Evolutionary conservation across 2,329 filamentous ascomycete genomes (phyloP).

Genomic region (Xylariales sp.): DNA sequence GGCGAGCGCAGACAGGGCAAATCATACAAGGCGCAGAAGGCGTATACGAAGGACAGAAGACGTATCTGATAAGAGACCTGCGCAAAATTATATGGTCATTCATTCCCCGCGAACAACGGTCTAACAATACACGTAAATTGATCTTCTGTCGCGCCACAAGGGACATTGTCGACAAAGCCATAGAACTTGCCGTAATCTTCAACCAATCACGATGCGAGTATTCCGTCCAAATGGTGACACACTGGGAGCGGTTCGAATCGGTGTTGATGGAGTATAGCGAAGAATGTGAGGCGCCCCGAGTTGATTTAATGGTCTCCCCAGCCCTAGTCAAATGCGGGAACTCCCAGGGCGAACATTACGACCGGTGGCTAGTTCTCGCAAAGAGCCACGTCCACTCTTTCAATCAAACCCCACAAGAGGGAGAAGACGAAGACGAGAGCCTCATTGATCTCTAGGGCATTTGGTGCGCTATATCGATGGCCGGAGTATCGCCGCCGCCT

Average conservation of each 20-base stretch:
- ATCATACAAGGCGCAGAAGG: not conserved
- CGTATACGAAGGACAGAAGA: not conserved
- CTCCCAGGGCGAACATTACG: constrained; percentile 16
- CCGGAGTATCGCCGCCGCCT: not conserved
- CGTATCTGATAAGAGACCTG: not conserved
- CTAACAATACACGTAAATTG: not conserved
- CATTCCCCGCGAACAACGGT: not conserved
- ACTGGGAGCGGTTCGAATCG: not conserved
- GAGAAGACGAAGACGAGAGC: not conserved
- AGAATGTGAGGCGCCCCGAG: not conserved
- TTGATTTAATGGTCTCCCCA: constrained; percentile 24
- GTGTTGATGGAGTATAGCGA: constrained; percentile 10
- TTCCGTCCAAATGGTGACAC: not conserved
- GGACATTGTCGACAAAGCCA: constrained; percentile 21
- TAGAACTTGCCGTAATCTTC: constrained; percentile 27
- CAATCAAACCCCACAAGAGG: too few relatives aligned
- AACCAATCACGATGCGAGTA: constrained; percentile 25
- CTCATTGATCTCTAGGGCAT: not conserved
- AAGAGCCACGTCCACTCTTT: constrained; percentile 15
- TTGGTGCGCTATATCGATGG: not conserved
- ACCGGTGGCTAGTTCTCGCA: constrained; percentile 19
- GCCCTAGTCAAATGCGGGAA: constrained; percentile 19
- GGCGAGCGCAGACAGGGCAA: constrained; percentile 19
- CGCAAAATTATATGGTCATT: not conserved
- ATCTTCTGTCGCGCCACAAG: not conserved